Evolutionary conservation across 495 filamentous ascomycete species (phyloP).

Genomic region (Hypoxylon crocopeplum): DNA sequence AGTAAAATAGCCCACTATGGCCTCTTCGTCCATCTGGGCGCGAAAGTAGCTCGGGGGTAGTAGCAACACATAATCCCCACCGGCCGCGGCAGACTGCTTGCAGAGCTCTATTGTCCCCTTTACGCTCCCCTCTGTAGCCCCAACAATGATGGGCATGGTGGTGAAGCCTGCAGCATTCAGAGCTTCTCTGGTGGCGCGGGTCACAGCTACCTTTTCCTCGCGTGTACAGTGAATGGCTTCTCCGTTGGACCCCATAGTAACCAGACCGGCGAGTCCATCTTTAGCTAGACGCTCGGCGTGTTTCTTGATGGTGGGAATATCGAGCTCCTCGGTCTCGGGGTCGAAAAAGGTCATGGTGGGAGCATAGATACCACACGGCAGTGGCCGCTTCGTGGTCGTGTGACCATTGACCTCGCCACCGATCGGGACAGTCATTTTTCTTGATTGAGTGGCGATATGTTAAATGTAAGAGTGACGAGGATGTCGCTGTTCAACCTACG

Average conservation of each 20-base stretch:
- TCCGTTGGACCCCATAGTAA: slow-evolving; percentile 90
- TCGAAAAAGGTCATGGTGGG: slow-evolving; percentile 94
- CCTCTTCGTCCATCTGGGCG: slow-evolving; percentile 75
- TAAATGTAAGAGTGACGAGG: slow-evolving; percentile 8
- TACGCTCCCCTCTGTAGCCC: slow-evolving; percentile 79
- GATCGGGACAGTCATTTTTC: slow-evolving; percentile 49
- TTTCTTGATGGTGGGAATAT: slow-evolving; percentile 76
- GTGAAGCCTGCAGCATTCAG: slow-evolving; percentile 81
- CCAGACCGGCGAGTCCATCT: slow-evolving; percentile 81
- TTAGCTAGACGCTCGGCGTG: slow-evolving; percentile 83
- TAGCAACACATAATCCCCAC: slow-evolving; percentile 79
- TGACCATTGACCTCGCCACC: slow-evolving; percentile 46
- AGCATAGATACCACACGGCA: slow-evolving; percentile 85
- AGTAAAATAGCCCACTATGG: slow-evolving; percentile 78
- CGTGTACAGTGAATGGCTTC: slow-evolving; percentile 84
- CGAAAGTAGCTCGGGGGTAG: slow-evolving; percentile 88
- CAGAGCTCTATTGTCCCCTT: slow-evolving; percentile 76
- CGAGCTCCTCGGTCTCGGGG: slow-evolving; percentile 79
- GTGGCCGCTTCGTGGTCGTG: slow-evolving; percentile 60
- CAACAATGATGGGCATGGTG: slow-evolving; percentile 79
- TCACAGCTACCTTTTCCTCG: slow-evolving; percentile 77
- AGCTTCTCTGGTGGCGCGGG: slow-evolving; percentile 78
- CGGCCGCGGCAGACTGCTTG: slow-evolving; percentile 70
- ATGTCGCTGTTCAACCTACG: slow-evolving; percentile 15
- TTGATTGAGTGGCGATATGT: slow-evolving; percentile 1